Evolutionary conservation across 768 basidiomycete genomes (phyloP).

Genomic region (Kwoniella dendrophila): DNA sequence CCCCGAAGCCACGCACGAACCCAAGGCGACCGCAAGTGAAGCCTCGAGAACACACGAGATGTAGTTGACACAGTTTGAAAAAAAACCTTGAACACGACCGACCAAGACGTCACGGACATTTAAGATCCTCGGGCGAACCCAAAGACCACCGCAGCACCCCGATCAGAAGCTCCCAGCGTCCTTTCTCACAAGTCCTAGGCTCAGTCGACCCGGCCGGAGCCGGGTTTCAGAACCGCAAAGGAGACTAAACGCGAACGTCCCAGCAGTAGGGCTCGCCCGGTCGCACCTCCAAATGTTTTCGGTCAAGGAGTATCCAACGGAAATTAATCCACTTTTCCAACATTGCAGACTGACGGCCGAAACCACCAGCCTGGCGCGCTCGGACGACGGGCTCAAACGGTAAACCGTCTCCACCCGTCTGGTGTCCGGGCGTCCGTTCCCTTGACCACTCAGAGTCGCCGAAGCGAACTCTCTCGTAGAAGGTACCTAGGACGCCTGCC

Average conservation of each 20-base stretch:
- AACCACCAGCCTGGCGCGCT: conserved; percentile 10
- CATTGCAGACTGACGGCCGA: conserved; percentile 25
- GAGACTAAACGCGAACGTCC: conserved; percentile 53
- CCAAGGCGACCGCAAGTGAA: conserved; percentile 33
- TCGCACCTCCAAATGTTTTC: conserved; percentile 56
- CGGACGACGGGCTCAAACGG: background rate
- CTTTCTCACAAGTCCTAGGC: conserved; percentile 60
- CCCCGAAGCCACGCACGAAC: conserved; percentile 2
- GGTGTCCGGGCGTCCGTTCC: background rate
- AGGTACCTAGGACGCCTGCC: background rate
- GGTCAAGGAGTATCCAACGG: conserved; percentile 56
- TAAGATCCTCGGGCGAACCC: conserved; percentile 59
- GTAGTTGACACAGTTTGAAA: background rate
- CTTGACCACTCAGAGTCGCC: background rate
- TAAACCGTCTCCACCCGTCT: background rate
- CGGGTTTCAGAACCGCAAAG: conserved; percentile 54
- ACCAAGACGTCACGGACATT: conserved; percentile 57
- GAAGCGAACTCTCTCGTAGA: conserved; percentile 11
- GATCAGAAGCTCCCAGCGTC: conserved; percentile 58
- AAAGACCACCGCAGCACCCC: too few relatives aligned
- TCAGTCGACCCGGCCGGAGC: conserved; percentile 53
- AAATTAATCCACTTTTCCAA: conserved; percentile 56
- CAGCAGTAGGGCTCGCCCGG: conserved; percentile 33
- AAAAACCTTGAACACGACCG: too few relatives aligned
- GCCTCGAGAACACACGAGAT: conserved; percentile 18